A percentile compares a stretch with the other conserved stretches of the same genome.
Evolutionary conservation across 257 asterid genomes (phyloP).

Genomic region (Solanum microdontum): DNA sequence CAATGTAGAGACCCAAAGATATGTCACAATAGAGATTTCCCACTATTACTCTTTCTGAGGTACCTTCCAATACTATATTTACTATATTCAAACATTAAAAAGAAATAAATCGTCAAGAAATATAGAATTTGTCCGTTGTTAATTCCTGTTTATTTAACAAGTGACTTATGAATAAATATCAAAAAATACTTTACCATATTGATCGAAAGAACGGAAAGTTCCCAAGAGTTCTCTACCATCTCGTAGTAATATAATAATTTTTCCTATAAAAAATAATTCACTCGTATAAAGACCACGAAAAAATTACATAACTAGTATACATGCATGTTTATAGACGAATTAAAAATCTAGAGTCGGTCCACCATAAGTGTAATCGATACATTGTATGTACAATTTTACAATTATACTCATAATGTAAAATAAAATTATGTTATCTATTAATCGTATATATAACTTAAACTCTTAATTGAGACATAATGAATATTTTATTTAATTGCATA

Average conservation of each 20-base stretch:
- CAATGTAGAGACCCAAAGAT: constrained; percentile 9
- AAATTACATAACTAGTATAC: neutral
- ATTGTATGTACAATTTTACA: neutral
- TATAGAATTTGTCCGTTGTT: neutral
- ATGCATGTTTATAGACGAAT: neutral
- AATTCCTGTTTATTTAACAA: neutral
- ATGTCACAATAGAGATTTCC: constrained; percentile 15
- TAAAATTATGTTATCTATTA: neutral
- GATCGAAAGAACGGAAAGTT: constrained; percentile 20
- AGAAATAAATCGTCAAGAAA: neutral
- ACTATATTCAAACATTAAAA: constrained; percentile 6
- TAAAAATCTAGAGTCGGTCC: neutral
- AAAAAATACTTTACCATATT: neutral
- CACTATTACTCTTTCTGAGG: constrained; percentile 10
- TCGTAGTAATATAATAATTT: constrained; percentile 1
- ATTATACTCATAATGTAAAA: neutral
- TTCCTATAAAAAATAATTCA: neutral
- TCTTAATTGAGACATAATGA: neutral
- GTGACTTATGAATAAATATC: neutral
- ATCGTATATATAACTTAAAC: neutral
- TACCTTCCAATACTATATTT: constrained; percentile 24
- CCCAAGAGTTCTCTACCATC: constrained; percentile 14
- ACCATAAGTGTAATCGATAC: neutral
- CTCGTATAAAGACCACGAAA: neutral
- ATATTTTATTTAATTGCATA: neutral